phyloP scores from a whole-genome alignment of 2,329 filamentous ascomycete species.

The Trichophyton verrucosum region DNA sequence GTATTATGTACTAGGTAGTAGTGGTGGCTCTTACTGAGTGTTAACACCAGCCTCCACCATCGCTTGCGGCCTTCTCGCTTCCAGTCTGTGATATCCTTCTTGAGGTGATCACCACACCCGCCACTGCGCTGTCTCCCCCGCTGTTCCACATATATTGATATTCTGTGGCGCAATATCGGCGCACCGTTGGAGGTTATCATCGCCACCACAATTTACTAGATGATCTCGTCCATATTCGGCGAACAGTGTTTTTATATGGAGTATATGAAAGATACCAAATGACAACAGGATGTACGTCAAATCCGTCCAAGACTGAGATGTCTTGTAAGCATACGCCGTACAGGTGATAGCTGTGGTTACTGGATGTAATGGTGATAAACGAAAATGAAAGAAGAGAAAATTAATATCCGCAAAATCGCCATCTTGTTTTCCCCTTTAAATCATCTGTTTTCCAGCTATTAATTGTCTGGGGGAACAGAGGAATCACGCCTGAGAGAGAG shows the following conservation, averaged over 20 bases:
- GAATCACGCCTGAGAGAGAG: not conserved
- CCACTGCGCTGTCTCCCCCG: not conserved
- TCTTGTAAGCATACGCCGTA: not conserved
- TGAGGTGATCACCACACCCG: slow-evolving; percentile 4
- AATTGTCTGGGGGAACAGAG: not conserved
- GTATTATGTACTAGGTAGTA: not conserved
- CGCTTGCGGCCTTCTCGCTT: not conserved
- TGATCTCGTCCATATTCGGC: not conserved
- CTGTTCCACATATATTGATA: not conserved
- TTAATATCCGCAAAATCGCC: not conserved
- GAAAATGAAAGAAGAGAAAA: not conserved
- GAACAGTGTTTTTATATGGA: not conserved
- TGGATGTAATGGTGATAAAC: not conserved
- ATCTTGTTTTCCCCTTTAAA: not conserved
- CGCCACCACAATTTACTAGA: not conserved
- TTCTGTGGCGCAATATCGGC: not conserved
- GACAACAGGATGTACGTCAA: not conserved
- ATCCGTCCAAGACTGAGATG: not conserved
- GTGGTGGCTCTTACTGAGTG: not conserved
- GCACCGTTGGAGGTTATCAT: not conserved
- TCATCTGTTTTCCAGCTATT: not conserved
- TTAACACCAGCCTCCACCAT: not conserved
- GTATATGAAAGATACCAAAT: not conserved
- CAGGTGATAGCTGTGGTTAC: not conserved
- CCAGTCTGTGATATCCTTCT: not conserved